A percentile compares a stretch with the other conserved stretches of the same genome.
Evolutionary conservation across 169 alveolate species (phyloP).

Genomic region (Eimeria necatrix): DNA sequence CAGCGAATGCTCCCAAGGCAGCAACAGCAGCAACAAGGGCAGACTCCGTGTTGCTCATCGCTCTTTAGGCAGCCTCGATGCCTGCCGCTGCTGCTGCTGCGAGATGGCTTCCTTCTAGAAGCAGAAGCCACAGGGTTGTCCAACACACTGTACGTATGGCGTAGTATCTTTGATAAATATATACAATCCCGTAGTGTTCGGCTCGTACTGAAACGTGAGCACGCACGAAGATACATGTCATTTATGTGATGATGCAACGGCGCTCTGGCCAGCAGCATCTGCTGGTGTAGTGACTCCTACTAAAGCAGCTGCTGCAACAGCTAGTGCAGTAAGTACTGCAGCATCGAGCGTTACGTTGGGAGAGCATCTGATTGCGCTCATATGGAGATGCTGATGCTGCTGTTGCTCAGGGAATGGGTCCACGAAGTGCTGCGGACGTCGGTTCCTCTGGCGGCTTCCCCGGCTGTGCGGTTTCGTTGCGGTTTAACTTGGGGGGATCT

Average conservation of each 20-base stretch:
- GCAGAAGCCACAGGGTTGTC: neutral
- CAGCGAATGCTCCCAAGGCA: neutral
- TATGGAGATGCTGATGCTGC: neutral
- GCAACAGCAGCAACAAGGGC: neutral
- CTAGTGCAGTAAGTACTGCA: neutral
- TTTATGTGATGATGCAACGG: too few relatives aligned
- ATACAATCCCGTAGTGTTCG: too few relatives aligned
- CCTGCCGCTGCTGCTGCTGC: constrained; percentile 32
- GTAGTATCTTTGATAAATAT: too few relatives aligned
- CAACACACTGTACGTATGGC: too few relatives aligned
- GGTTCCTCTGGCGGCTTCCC: neutral
- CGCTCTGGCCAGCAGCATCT: neutral
- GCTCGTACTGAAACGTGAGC: too few relatives aligned
- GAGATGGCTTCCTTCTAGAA: constrained; percentile 5
- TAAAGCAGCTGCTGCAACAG: neutral
- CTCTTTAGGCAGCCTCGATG: neutral
- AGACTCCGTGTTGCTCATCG: neutral
- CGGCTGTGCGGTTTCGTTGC: constrained; percentile 8
- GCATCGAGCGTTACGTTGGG: neutral
- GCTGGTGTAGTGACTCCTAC: neutral
- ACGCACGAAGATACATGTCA: too few relatives aligned
- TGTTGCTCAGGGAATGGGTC: neutral
- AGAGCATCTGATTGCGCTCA: neutral
- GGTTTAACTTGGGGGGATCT: constrained; percentile 7
- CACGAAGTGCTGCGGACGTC: neutral